Base-by-base conservation (phyloP, 148 eudicot genomes). In the Amaranthus cruentus region DNA sequence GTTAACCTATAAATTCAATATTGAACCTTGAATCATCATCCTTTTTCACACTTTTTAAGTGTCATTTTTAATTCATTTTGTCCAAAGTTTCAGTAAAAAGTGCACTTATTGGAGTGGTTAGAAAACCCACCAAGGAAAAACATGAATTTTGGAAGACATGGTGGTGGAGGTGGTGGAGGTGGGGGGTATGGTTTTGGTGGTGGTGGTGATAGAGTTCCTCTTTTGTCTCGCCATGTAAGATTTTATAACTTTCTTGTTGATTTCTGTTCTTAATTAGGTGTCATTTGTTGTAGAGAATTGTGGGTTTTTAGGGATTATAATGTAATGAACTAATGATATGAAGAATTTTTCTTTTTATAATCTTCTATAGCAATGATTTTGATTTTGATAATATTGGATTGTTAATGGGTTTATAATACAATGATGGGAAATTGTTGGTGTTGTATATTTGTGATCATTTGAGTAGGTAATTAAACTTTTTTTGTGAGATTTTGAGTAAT, bases 131-230 rank as follows among this genome's bases (percentile, higher is more conserved):
- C 38, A 2, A 21, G 13, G 12, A 53, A 57, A 70, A 55, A 3
- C 12, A 81, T 84, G 84, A 75, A 75, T 69, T 75, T 81, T 69
- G 84, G 83, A 11, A 77, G 80, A 48, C 52, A 55, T 5, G 78
- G 80, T 11, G 59, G 69, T 1, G 79, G 85, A 3, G 75, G 80
- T 38, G 80, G 86, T 18, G 76, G 74, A 12, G 80, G 81, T 62
- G 62, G 67, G 50, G 77, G 83, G 18, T 66, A 74, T 80, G 89
- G 86, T 47, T 6, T 28, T 28, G 38, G 21, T 66, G 84, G 90
- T 21, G 82, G 84, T 69, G 89, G 84, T 11, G 85, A 78, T 54
- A 84, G 90, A 75, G 60, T 66, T 77, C 95, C 90, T 63, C 83
- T 86, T 21, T 66, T 86, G 12, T 47, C 73, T 47, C 78, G 86